Conservation (phyloP, 306 rosid genomes). For the Dalbergia cultrata region DNA sequence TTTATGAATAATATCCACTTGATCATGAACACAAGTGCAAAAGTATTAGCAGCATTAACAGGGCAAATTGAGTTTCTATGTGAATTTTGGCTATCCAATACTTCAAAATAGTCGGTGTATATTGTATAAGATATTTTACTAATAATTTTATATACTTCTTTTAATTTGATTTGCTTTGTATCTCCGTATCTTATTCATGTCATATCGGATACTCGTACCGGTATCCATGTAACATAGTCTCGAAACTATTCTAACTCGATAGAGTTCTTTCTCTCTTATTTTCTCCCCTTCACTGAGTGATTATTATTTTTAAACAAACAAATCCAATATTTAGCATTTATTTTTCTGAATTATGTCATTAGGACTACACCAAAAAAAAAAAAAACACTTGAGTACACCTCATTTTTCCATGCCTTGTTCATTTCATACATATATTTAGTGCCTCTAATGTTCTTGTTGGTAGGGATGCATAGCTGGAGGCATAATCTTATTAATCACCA, state of each 20-base stretch:
- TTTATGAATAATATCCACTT: neutral
- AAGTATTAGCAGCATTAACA: neutral
- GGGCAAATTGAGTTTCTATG: neutral
- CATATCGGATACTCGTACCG: too few relatives aligned
- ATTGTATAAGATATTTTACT: too few relatives aligned
- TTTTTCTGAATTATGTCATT: neutral
- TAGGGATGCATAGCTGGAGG: constrained; percentile 79
- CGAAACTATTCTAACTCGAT: constrained; percentile 16
- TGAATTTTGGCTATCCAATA: constrained; percentile 5
- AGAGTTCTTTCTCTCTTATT: neutral
- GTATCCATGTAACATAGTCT: too few relatives aligned
- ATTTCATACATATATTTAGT: constrained; percentile 12
- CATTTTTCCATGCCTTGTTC: neutral
- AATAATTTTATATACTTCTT: too few relatives aligned
- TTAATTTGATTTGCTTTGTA: too few relatives aligned
- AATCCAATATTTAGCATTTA: neutral
- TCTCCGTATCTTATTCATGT: too few relatives aligned
- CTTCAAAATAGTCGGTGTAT: too few relatives aligned
- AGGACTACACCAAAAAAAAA: neutral
- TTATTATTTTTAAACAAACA: neutral
- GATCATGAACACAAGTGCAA: neutral
- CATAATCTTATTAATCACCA: constrained; percentile 64
- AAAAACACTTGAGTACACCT: neutral
- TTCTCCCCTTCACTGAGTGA: neutral
- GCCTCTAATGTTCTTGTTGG: constrained; percentile 24